phyloP scores from a whole-genome alignment of 192 early-diverging fungal genomes.

The Spinellus fusiger region DNA sequence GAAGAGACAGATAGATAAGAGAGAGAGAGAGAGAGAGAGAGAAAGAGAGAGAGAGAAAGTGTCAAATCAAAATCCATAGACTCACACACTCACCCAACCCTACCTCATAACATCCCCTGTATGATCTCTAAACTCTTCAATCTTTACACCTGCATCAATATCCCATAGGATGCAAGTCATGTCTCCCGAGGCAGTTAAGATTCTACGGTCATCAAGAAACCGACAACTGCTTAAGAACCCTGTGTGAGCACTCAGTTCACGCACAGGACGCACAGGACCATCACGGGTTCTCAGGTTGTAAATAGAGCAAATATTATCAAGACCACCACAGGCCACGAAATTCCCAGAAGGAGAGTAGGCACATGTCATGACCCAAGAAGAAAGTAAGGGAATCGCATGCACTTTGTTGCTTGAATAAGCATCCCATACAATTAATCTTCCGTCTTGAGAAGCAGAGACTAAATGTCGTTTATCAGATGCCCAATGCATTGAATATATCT shows the following conservation, averaged over 20 bases:
- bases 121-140: slow-evolving; percentile 95
- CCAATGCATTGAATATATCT: slow-evolving; percentile 99
- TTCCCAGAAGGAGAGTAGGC: slow-evolving; percentile 97
- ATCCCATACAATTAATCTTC: slow-evolving; percentile 99
- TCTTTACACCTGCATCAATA: slow-evolving; percentile 97
- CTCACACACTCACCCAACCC: background rate
- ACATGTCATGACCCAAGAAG: slow-evolving; percentile 99
- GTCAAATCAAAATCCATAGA: background rate
- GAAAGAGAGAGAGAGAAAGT: background rate
- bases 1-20: background rate
- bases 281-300: slow-evolving; percentile 96
- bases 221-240: slow-evolving; percentile 98
- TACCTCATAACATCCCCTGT: slow-evolving; percentile 97
- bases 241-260: slow-evolving; percentile 94
- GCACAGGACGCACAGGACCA: slow-evolving; percentile 87
- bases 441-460: slow-evolving; percentile 98
- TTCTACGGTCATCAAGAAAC: slow-evolving; percentile 93
- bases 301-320: slow-evolving; percentile 99
- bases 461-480: slow-evolving; percentile 94
- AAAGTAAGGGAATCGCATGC: slow-evolving; percentile 96
- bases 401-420: slow-evolving; percentile 99
- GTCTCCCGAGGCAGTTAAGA: slow-evolving; percentile 93
- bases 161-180: slow-evolving; percentile 99
- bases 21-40: background rate
- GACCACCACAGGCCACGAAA: slow-evolving; percentile 98